Evolutionary conservation across 2,329 filamentous ascomycete genomes (phyloP).

Genomic region (Pseudogymnoascus sp.): DNA sequence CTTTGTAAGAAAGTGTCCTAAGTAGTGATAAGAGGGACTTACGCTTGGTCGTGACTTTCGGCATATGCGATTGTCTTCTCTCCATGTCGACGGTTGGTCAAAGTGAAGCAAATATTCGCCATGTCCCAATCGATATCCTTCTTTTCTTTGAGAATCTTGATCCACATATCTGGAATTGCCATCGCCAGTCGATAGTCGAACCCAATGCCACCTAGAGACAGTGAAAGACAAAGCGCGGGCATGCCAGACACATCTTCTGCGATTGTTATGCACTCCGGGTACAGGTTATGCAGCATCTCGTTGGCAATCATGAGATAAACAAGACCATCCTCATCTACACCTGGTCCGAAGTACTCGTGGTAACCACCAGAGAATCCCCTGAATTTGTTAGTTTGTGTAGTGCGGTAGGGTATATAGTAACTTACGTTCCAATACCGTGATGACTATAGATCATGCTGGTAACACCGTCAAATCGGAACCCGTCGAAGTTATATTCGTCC

Average conservation of each 20-base stretch:
- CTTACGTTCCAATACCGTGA: conserved; percentile 93
- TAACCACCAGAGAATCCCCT: conserved; percentile 96
- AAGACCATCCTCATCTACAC: conserved; percentile 87
- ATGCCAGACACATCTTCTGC: conserved; percentile 98
- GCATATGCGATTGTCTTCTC: conserved; percentile 98
- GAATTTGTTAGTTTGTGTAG: conserved; percentile 15
- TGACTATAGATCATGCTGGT: conserved; percentile 97
- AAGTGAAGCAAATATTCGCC: conserved; percentile 71
- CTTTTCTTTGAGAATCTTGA: conserved; percentile 95
- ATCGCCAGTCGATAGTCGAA: conserved; percentile 98
- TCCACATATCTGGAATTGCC: conserved; percentile 98
- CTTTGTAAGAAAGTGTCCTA: conserved; percentile 18
- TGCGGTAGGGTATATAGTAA: conserved; percentile 17
- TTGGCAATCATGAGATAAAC: conserved; percentile 96
- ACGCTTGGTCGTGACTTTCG: conserved; percentile 97
- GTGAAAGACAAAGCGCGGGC: conserved; percentile 86
- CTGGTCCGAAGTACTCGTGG: conserved; percentile 90
- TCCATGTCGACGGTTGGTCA: conserved; percentile 88
- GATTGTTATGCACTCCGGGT: conserved; percentile 81
- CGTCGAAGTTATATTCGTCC: conserved; percentile 95
- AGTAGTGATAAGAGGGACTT: conserved; percentile 37
- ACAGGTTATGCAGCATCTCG: conserved; percentile 87
- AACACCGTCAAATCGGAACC: conserved; percentile 95
- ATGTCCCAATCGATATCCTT: conserved; percentile 86
- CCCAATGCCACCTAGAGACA: conserved; percentile 82